Evolutionary conservation across 1,139 yeast species (phyloP).

Genomic region (Yamadazyma aaseri): DNA sequence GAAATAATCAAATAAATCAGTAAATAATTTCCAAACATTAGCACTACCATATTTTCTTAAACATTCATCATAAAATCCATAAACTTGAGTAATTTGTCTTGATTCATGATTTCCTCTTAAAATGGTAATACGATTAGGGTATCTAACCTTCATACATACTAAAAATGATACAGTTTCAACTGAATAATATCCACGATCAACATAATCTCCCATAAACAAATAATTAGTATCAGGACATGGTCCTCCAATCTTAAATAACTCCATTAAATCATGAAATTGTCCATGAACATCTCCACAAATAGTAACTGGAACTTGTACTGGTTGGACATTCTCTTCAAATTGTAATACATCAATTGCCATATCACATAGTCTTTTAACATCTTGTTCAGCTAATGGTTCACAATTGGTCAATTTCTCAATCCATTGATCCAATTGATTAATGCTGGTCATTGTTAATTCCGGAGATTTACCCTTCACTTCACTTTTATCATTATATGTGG

Average conservation of each 20-base stretch:
- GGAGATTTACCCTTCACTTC: slow-evolving; percentile 13
- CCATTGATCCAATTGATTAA: slow-evolving; percentile 83
- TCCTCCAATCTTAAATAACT: slow-evolving; percentile 87
- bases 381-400: slow-evolving; percentile 80
- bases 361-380: slow-evolving; percentile 76
- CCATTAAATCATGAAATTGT: slow-evolving; percentile 92
- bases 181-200: slow-evolving; percentile 93
- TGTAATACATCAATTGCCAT: slow-evolving; percentile 92
- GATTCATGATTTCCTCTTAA: slow-evolving; percentile 97
- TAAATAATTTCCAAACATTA: slow-evolving; percentile 81
- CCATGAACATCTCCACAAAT: slow-evolving; percentile 99
- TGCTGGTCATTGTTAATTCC: slow-evolving; percentile 31
- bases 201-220: slow-evolving; percentile 91
- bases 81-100: slow-evolving; percentile 95
- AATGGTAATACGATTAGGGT: slow-evolving; percentile 89
- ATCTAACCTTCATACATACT: slow-evolving; percentile 90
- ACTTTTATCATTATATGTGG: slow-evolving; percentile 11
- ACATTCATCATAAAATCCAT: slow-evolving; percentile 98
- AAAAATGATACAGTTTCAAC: slow-evolving; percentile 87
- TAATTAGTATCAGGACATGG: slow-evolving; percentile 84
- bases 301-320: slow-evolving; percentile 90
- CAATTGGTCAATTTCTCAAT: slow-evolving; percentile 76
- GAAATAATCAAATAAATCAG: slow-evolving; percentile 85
- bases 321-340: slow-evolving; percentile 90
- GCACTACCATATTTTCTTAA: slow-evolving; percentile 93